Percentiles rank a stretch among this genome's conserved stretches.
Evolutionary conservation across 345 rosid genomes (phyloP).

Genomic region (Populus deltoides): DNA sequence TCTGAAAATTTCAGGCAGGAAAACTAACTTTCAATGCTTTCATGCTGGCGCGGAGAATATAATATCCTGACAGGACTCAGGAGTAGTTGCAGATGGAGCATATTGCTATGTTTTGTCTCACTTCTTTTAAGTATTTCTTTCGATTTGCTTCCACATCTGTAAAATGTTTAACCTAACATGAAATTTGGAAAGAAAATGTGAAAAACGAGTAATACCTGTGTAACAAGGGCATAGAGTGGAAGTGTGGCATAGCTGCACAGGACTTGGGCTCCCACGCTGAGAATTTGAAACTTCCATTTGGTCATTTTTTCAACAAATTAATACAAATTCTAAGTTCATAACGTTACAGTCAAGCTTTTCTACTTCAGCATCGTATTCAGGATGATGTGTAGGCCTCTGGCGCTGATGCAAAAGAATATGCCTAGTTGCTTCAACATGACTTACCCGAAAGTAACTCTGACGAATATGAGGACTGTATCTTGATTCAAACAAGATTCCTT

Average conservation of each 20-base stretch:
- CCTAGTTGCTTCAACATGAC: constrained; percentile 7
- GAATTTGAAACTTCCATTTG: neutral
- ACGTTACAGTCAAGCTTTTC: neutral
- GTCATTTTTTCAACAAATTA: neutral
- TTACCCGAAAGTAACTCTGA: constrained; percentile 67
- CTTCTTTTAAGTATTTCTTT: neutral
- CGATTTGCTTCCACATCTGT: neutral
- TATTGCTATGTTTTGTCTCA: no score
- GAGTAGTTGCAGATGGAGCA: neutral
- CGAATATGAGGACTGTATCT: constrained; percentile 34
- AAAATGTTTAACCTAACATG: no score
- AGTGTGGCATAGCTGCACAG: constrained; percentile 90
- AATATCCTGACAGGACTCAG: neutral
- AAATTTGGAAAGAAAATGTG: neutral
- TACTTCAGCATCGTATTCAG: no score
- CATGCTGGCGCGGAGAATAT: neutral
- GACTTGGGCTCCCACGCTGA: constrained; percentile 72
- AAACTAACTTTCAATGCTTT: neutral
- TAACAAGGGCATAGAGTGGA: constrained; percentile 95
- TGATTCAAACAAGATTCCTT: constrained; percentile 75
- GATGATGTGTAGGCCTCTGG: no score
- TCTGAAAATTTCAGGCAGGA: constrained; percentile 41
- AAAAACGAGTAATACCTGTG: constrained; percentile 52
- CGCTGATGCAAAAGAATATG: no score
- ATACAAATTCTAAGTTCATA: neutral